Evolutionary conservation across 345 rosid species (phyloP), one percentile per base, ranked within the genome.

Genomic region (Euphorbia peplus): DNA sequence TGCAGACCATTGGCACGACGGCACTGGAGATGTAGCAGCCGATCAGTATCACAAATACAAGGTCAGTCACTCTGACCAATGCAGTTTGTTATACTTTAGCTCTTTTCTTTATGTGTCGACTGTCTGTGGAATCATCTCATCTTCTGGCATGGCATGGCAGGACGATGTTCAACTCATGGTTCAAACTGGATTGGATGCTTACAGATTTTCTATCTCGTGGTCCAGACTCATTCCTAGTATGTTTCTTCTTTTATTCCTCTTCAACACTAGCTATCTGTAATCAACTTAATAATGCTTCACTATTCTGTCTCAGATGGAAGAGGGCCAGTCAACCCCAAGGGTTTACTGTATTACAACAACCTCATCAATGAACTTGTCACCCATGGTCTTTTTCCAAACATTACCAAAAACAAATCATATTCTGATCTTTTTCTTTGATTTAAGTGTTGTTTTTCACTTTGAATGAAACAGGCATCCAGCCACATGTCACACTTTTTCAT

Each of bases 181-280:
- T 58, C 82, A 83, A 26, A 80, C 78, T 12, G 88, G 89, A 19
- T 70, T 88, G 21, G 89, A 87, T 50, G 92, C 90, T 64, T 90
- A 85, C 64, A 80, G 87, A 74, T 87, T 87, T 76, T 90, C 95
- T 50, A 90, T 87, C 70, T 88, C 97, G 14, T 88, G 90, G 92
- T 82, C 95, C n/a, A 87, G 95, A 66, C 95, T 90, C 59, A 84
- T 88, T 53, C 97, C 89, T 26, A 71, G 97, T 88, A 83, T n/a
- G 72, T 16, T n/a, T n/a, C n/a, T n/a, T n/a, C n/a, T n/a, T n/a
- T n/a, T n/a, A n/a, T n/a, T n/a, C n/a, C n/a, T n/a, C n/a, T n/a
- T n/a, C n/a, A n/a, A n/a, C n/a, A n/a, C n/a, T n/a, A n/a, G n/a
- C n/a, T n/a, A n/a, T n/a, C n/a, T n/a, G 2, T 50, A 18, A 50